Evolutionary conservation across 2,329 filamentous ascomycete species (phyloP), one percentile per base, ranked within the genome.

Genomic region (Passalora sequoiae): DNA sequence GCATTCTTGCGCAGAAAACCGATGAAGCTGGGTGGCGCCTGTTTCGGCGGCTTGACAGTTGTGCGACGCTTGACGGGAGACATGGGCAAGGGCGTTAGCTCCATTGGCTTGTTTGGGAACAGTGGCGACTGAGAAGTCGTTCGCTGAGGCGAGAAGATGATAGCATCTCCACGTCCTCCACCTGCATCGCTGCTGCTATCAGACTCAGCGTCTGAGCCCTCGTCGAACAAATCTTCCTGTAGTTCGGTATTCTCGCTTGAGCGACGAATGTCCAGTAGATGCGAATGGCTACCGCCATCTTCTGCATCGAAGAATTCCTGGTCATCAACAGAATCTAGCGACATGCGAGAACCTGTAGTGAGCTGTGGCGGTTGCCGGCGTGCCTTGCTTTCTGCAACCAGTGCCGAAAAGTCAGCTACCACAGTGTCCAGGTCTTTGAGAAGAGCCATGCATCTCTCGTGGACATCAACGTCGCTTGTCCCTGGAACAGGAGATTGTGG

Each of bases 291-390:
- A 43, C 38, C 54, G 78, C 77, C 81, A 39, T 80, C 83, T 58
- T 84, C 81, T 1, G 92, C 92, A 63, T 98, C 92, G 57, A 96
- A 98, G 67, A 97, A 98, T 62, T 97, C 91, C 44, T 94, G 86
- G 2, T 78, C 78, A 1, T 86, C 84, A 21, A 82, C 75, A 0
- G 89, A 94, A 50, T 95, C 89, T 41, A 94, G 78, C 59, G 89
- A 95, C 58, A 76, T 73, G 27, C 80, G 71, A 8, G 77, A 75
- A 10, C 55, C 57, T 4, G 60, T 54, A 3, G 62, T 58, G 7
- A 64, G 60, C 3, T 59, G 41, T 4, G 81, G 73, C 5, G 69
- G 75, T 42, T 78, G 68, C 31, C 89, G 80, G 38, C 89, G 77
- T 28, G 84, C 79, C 64, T 92, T 94, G 67, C 82, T 94, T 59